Conservation (phyloP, 2,329 filamentous ascomycete genomes). For the Biscogniauxia marginata region DNA sequence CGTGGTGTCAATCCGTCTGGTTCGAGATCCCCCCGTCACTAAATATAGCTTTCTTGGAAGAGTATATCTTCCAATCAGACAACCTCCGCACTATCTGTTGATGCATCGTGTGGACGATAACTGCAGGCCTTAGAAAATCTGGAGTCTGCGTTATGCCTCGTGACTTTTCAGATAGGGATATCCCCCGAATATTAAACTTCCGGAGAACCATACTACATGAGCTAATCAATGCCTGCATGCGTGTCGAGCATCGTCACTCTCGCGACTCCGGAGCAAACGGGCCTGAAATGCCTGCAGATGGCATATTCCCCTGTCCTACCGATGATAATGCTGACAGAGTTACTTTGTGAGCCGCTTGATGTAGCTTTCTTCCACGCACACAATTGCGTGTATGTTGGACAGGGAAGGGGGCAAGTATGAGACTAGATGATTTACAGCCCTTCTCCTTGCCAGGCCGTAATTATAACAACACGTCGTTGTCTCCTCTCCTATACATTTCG, state of each 20-base stretch:
- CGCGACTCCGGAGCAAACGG: not conserved
- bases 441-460: no score
- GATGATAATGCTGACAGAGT: no score
- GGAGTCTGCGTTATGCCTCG: not conserved
- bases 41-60: not conserved
- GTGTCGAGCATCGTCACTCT: not conserved
- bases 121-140: not conserved
- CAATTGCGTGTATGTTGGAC: no score
- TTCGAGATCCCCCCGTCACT: not conserved
- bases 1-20: not conserved
- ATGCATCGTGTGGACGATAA: not conserved
- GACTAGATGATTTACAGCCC: no score
- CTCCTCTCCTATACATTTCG: no score
- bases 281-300: not conserved
- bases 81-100: not conserved
- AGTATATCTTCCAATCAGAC: not conserved
- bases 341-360: no score
- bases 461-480: no score
- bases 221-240: no score
- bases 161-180: not conserved
- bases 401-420: no score
- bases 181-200: no score
- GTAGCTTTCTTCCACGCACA: no score
- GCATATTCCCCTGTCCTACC: not conserved
- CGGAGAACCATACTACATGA: not conserved